A percentile compares a stretch with the other conserved stretches of the same genome.
phyloP scores from a whole-genome alignment of 1,284 basidiomycete species.

The Tremellales sp. region DNA sequence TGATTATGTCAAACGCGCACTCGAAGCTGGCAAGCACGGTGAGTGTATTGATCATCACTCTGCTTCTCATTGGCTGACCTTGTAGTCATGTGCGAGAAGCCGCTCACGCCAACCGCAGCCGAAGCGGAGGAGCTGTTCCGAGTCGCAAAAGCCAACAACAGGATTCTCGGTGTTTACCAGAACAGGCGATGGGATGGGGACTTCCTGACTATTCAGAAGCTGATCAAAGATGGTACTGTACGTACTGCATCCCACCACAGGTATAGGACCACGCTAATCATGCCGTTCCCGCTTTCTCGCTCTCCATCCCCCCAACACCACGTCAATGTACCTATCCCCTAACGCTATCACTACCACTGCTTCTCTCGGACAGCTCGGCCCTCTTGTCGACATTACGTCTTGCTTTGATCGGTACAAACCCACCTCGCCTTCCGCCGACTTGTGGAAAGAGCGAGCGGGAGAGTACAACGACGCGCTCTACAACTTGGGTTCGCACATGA shows the following conservation, averaged over 20 bases:
- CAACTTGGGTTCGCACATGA: slow-evolving; percentile 53
- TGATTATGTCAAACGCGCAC: slow-evolving; percentile 52
- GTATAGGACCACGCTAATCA: too few relatives aligned
- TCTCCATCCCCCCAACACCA: too few relatives aligned
- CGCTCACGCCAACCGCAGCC: slow-evolving; percentile 62
- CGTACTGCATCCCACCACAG: slow-evolving; percentile 42
- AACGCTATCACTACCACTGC: too few relatives aligned
- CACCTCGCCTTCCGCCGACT: slow-evolving; percentile 54
- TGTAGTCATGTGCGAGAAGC: slow-evolving; percentile 70
- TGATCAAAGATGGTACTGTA: slow-evolving; percentile 57
- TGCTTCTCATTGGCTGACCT: slow-evolving; percentile 46
- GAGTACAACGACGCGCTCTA: slow-evolving; percentile 48
- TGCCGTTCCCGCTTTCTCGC: too few relatives aligned
- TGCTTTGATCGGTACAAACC: slow-evolving; percentile 72
- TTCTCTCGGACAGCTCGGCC: slow-evolving; percentile 24
- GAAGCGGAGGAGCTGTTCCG: slow-evolving; percentile 65
- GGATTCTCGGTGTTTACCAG: slow-evolving; percentile 68
- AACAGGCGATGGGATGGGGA: slow-evolving; percentile 59
- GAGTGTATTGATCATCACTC: slow-evolving; percentile 18
- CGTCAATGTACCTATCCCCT: too few relatives aligned
- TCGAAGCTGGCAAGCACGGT: slow-evolving; percentile 76
- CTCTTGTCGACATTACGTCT: slow-evolving; percentile 29
- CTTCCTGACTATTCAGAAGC: slow-evolving; percentile 66
- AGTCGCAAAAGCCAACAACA: slow-evolving; percentile 62
- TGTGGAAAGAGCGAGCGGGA: slow-evolving; percentile 51